Percentiles rank a stretch among this genome's conserved stretches.
Conservation (phyloP, 495 filamentous ascomycete genomes). For the Pyrenula aspistea region DNA sequence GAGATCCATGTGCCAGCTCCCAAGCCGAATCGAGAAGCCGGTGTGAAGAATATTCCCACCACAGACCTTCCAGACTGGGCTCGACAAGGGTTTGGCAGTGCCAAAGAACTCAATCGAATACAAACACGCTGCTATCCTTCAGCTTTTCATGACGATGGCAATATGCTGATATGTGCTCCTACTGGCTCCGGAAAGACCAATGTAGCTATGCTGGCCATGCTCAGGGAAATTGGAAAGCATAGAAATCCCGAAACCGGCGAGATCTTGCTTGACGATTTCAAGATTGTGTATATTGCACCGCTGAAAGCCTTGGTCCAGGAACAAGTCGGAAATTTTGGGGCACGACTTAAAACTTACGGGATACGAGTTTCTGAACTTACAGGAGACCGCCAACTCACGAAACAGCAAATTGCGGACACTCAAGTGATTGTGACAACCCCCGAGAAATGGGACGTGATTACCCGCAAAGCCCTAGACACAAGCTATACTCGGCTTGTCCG, state of each 20-base stretch:
- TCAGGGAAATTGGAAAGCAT: constrained; percentile 94
- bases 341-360: constrained; percentile 78
- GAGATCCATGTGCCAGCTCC: constrained; percentile 94
- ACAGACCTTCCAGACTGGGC: constrained; percentile 90
- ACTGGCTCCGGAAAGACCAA: constrained; percentile 98
- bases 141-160: constrained; percentile 90
- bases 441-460: constrained; percentile 99
- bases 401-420: constrained; percentile 94
- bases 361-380: constrained; percentile 89
- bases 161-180: constrained; percentile 94
- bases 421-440: constrained; percentile 98
- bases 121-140: constrained; percentile 86
- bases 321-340: constrained; percentile 93
- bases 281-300: constrained; percentile 90
- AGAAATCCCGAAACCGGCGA: constrained; percentile 76
- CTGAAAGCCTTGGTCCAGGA: constrained; percentile 94
- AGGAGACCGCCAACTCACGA: constrained; percentile 95
- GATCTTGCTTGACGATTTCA: constrained; percentile 90
- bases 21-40: constrained; percentile 67
- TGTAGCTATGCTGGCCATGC: constrained; percentile 92
- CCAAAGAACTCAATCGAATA: constrained; percentile 80
- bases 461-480: constrained; percentile 90
- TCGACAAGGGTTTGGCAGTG: constrained; percentile 66
- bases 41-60: constrained; percentile 68
- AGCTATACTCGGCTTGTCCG: constrained; percentile 95